A percentile compares a stretch with the other conserved stretches of the same genome.
These are phyloP conservation scores for Ogataea methylovora DNA, from an alignment of 805 yeast genomes.

Conservation along the genomic window DNA sequence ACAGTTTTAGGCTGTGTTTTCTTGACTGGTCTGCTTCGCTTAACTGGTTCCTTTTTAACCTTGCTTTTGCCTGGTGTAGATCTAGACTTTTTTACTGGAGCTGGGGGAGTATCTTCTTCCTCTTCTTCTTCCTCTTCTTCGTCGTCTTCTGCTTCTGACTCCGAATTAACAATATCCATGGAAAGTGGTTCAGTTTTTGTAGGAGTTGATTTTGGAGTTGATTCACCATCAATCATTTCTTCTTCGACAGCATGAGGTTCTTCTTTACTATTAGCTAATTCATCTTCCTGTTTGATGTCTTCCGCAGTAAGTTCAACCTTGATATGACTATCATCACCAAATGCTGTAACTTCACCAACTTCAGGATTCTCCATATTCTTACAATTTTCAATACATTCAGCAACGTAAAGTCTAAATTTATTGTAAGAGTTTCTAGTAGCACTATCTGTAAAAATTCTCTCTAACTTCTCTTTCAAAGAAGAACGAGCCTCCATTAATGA, in stretches of 20 bases:
- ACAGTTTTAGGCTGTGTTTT: too few relatives aligned
- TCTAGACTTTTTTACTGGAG: too few relatives aligned
- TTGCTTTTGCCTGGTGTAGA: too few relatives aligned
- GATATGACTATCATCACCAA: slow-evolving; percentile 1
- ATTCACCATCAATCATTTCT: not conserved
- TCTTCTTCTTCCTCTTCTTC: slow-evolving; percentile 2
- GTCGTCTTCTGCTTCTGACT: not conserved
- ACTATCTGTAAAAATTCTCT: slow-evolving; percentile 9
- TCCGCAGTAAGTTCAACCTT: slow-evolving; percentile 2
- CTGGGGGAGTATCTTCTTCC: slow-evolving; percentile 1
- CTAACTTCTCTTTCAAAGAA: not conserved
- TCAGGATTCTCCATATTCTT: slow-evolving; percentile 7
- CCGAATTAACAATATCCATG: not conserved
- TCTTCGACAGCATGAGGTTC: not conserved
- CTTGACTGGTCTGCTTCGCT: too few relatives aligned
- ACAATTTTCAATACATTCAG: slow-evolving; percentile 16
- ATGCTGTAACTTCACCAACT: slow-evolving; percentile 5
- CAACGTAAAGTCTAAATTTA: slow-evolving; percentile 18
- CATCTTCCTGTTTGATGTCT: too few relatives aligned
- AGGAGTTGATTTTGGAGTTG: not conserved
- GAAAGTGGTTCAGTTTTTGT: not conserved
- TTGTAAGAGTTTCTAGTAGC: slow-evolving; percentile 15
- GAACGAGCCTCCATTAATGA: not conserved
- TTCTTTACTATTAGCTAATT: not conserved
- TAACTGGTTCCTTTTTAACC: too few relatives aligned